Conservation (phyloP, 2,329 filamentous ascomycete genomes). For the Nigrospora oryzae region DNA sequence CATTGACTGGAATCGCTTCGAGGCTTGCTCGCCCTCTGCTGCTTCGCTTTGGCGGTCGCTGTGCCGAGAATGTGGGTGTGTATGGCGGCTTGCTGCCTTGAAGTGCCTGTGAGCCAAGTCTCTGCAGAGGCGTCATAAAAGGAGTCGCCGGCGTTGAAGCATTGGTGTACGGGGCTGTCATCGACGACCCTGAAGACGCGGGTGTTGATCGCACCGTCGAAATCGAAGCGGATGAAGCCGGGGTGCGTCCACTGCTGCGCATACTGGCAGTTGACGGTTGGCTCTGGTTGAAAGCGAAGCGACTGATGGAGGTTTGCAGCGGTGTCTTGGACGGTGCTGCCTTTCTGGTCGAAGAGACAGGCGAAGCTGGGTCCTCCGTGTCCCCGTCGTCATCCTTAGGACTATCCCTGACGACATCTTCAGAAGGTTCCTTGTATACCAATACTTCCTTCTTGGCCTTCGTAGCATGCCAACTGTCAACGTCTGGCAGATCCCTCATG, state of each 20-base stretch:
- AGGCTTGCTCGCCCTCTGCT: slow-evolving; percentile 17
- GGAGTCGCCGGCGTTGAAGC: slow-evolving; percentile 32
- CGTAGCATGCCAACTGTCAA: slow-evolving; percentile 35
- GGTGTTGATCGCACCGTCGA: slow-evolving; percentile 11
- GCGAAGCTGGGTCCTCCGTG: not conserved
- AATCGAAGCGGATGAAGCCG: slow-evolving; percentile 20
- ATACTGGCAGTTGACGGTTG: slow-evolving; percentile 11
- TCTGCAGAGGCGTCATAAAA: slow-evolving; percentile 42
- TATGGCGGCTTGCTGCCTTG: slow-evolving; percentile 18
- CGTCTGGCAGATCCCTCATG: slow-evolving; percentile 40
- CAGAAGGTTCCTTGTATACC: slow-evolving; percentile 36
- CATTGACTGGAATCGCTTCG: slow-evolving; percentile 36
- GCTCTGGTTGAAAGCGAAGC: slow-evolving; percentile 18
- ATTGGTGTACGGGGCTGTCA: slow-evolving; percentile 30
- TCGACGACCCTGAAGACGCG: slow-evolving; percentile 20
- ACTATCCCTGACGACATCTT: slow-evolving; percentile 7
- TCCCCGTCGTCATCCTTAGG: slow-evolving; percentile 11
- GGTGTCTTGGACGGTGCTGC: slow-evolving; percentile 12
- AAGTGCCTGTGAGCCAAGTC: slow-evolving; percentile 39
- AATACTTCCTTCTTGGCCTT: slow-evolving; percentile 28
- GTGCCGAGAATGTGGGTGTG: slow-evolving; percentile 13
- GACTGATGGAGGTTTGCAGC: slow-evolving; percentile 19
- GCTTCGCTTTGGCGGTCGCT: slow-evolving; percentile 10
- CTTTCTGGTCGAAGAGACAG: not conserved
- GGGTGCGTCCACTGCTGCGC: slow-evolving; percentile 12